phyloP scores from a whole-genome alignment of 148 eudicot species.

The Cornus suecica region DNA sequence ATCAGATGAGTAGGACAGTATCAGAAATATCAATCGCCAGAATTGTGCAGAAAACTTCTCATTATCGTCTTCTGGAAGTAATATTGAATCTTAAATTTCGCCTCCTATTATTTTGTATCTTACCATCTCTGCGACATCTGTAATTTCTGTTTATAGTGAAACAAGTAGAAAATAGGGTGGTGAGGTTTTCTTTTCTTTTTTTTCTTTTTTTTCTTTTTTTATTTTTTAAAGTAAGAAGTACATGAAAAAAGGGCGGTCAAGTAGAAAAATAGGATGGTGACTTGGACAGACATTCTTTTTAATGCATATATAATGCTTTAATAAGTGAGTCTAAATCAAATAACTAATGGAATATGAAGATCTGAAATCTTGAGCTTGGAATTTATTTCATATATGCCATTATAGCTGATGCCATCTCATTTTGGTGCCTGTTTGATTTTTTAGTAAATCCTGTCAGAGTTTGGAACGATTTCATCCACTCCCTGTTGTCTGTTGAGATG shows the following conservation, averaged over 20 bases:
- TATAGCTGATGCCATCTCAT: slow-evolving; percentile 12
- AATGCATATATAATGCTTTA: not conserved
- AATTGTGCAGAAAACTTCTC: not conserved
- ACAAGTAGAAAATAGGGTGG: not conserved
- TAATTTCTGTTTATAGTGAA: not conserved
- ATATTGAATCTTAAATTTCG: not conserved
- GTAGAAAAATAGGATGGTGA: not conserved
- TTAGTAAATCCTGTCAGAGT: not conserved
- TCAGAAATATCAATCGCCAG: not conserved
- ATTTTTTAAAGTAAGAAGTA: no score
- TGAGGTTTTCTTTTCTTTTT: no score
- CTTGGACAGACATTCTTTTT: not conserved
- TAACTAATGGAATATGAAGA: not conserved
- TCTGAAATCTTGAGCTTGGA: not conserved
- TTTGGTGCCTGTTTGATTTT: slow-evolving; percentile 18
- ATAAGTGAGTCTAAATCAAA: not conserved
- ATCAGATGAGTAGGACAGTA: not conserved
- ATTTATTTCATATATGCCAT: not conserved
- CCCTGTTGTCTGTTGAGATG: not conserved
- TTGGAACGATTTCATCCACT: not conserved
- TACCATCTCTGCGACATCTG: not conserved
- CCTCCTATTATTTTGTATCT: not conserved
- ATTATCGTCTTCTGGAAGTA: not conserved
- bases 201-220: no score
- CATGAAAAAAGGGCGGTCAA: no score